Base-by-base conservation (phyloP, 78 protist genomes). In the Dictyostelium intermedium region DNA sequence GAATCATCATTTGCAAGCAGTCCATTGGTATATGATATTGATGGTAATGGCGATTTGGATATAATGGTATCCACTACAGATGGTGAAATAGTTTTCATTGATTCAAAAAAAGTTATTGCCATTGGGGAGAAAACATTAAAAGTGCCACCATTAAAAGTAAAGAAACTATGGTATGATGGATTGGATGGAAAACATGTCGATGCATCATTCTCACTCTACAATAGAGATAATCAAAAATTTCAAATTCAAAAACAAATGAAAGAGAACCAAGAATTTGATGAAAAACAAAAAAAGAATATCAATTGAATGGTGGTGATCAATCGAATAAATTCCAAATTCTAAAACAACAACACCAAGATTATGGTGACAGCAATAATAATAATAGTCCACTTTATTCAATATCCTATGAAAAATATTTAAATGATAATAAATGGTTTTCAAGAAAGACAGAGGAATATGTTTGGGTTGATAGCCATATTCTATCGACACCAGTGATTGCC, bases 401-500 rank as follows among this genome's bases (percentile, higher is more conserved):
- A 14, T 1, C 35, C 6, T 89, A 69, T 80, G 81, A 89, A 3
- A 23, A 45, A 7, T 89, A 39, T n/a, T 27, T 89, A 23, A 7
- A 45, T 3, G 39, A 27, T 9, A 89, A 89, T 50, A 50, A 35
- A 25, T 69, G 74, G 77, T 80, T 53, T 39, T 85, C 95, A 53
- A 35, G 66, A 25, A 78, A 83, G 37, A 41, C 32, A 3, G 39
- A 20, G 2, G 11, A 10, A 0, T 74, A 92, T 23, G 91, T 96
- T 41, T 95, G 70, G 72, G 85, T 98, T 8, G 98, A 98, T 91
- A 91, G 98, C 32, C 99, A 98, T 83, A 83, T 97, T 25, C 63
- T 97, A 14, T 83, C 91, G 37, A 95, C 98, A 69, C 99, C 99
- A 18, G 96, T 98, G 30, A 76, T 98, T 23, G 93, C 92, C 23